Evolutionary conservation across 345 rosid genomes (phyloP).

Genomic region (Melaleuca alternifolia): DNA sequence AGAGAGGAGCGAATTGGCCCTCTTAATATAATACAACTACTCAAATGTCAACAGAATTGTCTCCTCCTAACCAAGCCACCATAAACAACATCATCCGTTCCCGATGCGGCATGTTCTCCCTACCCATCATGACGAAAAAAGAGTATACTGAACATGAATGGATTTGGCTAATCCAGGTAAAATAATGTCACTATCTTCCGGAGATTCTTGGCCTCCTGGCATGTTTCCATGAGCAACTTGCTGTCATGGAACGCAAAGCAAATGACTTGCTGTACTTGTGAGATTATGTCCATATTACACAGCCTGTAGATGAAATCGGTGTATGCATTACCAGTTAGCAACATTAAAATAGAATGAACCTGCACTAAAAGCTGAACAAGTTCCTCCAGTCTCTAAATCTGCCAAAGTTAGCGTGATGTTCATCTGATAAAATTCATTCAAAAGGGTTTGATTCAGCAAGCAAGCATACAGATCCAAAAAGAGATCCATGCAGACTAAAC

Average conservation of each 20-base stretch:
- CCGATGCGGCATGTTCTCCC: neutral
- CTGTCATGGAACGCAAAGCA: conserved; percentile 99
- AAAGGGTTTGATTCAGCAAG: neutral
- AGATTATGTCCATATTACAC: conserved; percentile 91
- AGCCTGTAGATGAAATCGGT: conserved; percentile 36
- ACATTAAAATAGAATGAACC: neutral
- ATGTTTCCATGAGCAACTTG: conserved; percentile 85
- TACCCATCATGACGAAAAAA: neutral
- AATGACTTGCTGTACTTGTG: conserved; percentile 92
- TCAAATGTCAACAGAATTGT: neutral
- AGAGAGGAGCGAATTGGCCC: conserved; percentile 1
- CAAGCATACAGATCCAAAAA: neutral
- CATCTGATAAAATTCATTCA: neutral
- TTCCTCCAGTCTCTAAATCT: neutral
- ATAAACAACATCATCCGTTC: neutral
- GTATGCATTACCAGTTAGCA: neutral
- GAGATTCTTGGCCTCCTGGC: conserved; percentile 89
- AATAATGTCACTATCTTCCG: conserved; percentile 90
- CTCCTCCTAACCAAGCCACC: neutral
- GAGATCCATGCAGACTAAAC: neutral
- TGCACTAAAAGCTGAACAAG: neutral
- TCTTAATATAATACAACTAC: neutral
- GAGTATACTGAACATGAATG: neutral
- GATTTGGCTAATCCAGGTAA: conserved; percentile 50
- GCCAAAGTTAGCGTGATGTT: neutral